Conservation (phyloP, 2,329 filamentous ascomycete genomes). For the Sporothrix inflata region DNA sequence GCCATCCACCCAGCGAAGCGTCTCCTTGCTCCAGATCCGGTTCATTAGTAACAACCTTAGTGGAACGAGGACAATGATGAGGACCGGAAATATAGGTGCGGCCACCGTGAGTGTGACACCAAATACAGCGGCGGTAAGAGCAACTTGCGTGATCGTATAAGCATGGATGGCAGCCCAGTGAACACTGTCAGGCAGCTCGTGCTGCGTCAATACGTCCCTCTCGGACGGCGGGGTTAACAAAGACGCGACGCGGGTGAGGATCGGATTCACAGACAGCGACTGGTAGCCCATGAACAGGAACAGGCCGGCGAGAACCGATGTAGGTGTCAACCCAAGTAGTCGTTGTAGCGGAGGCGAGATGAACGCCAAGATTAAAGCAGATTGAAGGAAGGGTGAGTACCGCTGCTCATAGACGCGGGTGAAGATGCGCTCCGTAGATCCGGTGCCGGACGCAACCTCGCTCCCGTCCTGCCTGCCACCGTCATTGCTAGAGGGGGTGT, state of each 20-base stretch:
- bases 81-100: slow-evolving; percentile 55
- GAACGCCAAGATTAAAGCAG: slow-evolving; percentile 20
- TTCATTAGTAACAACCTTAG: slow-evolving; percentile 65
- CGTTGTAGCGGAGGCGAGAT: slow-evolving; percentile 18
- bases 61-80: slow-evolving; percentile 67
- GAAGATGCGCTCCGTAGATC: not conserved
- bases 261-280: slow-evolving; percentile 26
- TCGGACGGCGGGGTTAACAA: slow-evolving; percentile 23
- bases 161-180: slow-evolving; percentile 23
- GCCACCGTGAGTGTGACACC: slow-evolving; percentile 26
- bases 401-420: slow-evolving; percentile 16
- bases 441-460: not conserved
- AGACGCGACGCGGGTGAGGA: slow-evolving; percentile 15
- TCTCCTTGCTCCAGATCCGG: slow-evolving; percentile 61
- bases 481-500: not conserved
- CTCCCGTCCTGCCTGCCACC: not conserved
- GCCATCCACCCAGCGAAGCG: slow-evolving; percentile 51
- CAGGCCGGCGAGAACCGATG: slow-evolving; percentile 23
- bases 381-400: slow-evolving; percentile 19
- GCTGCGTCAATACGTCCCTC: not conserved
- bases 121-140: slow-evolving; percentile 11
- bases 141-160: slow-evolving; percentile 23
- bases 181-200: slow-evolving; percentile 12
- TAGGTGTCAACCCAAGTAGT: slow-evolving; percentile 21
- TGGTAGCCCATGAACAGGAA: slow-evolving; percentile 25